Conservation (phyloP, 2,329 filamentous ascomycete species). For the Ambrosiella beaveri region DNA sequence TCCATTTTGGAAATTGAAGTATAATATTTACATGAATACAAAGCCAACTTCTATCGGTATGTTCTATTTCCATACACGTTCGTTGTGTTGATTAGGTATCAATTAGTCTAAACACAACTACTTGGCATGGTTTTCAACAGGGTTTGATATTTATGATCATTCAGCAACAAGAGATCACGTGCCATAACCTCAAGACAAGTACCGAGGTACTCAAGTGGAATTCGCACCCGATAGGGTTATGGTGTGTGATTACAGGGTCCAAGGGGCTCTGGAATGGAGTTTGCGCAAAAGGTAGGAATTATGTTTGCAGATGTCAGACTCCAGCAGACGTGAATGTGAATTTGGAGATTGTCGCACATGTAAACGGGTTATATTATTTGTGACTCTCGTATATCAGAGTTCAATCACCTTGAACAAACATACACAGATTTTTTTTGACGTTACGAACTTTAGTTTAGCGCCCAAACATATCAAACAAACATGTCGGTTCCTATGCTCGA, state of each 20-base stretch:
- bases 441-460: background rate
- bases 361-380: too few species aligned
- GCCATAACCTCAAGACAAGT: background rate
- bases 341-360: too few species aligned
- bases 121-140: background rate
- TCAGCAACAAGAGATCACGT: conserved; percentile 1
- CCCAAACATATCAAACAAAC: background rate
- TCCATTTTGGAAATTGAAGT: conserved; percentile 28
- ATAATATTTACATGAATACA: background rate
- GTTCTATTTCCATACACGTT: too few species aligned
- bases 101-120: background rate
- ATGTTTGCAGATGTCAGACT: background rate
- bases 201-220: background rate
- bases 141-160: background rate
- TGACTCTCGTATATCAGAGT: background rate
- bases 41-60: background rate
- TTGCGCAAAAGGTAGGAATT: background rate
- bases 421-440: background rate
- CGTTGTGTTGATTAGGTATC: too few species aligned
- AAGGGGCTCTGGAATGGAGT: background rate
- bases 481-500: conserved; percentile 61
- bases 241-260: background rate
- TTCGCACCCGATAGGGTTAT: background rate
- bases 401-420: background rate
- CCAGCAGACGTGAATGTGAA: too few species aligned